These are phyloP conservation scores for Albifimbria verrucaria DNA, from an alignment of 2,329 filamentous ascomycete genomes.

Conservation along the genomic window DNA sequence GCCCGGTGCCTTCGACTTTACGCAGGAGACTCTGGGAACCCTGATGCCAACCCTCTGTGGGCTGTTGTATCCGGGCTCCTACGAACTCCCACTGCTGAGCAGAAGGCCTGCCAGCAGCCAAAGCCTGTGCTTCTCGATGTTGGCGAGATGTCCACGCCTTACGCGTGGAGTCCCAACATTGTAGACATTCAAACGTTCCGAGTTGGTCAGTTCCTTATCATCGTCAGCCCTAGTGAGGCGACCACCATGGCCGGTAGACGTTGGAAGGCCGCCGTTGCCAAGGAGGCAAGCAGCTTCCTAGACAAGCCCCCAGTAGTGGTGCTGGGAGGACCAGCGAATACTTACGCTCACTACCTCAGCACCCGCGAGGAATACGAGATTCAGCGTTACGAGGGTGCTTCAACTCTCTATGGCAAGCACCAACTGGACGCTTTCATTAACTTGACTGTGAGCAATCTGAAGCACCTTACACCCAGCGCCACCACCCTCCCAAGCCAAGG, in stretches of 20 bases:
- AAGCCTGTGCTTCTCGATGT: conserved; percentile 89
- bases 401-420: conserved; percentile 80
- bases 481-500: conserved; percentile 45
- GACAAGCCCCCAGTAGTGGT: conserved; percentile 68
- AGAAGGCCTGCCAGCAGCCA: conserved; percentile 71
- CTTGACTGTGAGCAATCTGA: conserved; percentile 63
- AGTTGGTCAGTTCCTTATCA: conserved; percentile 78
- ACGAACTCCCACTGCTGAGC: conserved; percentile 65
- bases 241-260: conserved; percentile 89
- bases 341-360: conserved; percentile 78
- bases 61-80: conserved; percentile 68
- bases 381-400: conserved; percentile 93
- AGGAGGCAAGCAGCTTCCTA: conserved; percentile 45
- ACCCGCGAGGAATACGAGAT: conserved; percentile 78
- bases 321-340: conserved; percentile 85
- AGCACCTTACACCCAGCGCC: conserved; percentile 35
- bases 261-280: conserved; percentile 70
- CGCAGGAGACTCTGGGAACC: conserved; percentile 73
- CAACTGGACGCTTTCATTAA: conserved; percentile 87
- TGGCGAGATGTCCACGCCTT: conserved; percentile 73
- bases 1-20: conserved; percentile 89
- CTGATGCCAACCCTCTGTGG: conserved; percentile 74
- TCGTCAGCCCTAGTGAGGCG: conserved; percentile 82
- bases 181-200: conserved; percentile 85
- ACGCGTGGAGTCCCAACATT: conserved; percentile 86